A percentile compares a stretch with the other conserved stretches of the same genome.
These are phyloP conservation scores for Pelargonium australe DNA, from an alignment of 441 rosid genomes.

Conservation along the genomic window DNA sequence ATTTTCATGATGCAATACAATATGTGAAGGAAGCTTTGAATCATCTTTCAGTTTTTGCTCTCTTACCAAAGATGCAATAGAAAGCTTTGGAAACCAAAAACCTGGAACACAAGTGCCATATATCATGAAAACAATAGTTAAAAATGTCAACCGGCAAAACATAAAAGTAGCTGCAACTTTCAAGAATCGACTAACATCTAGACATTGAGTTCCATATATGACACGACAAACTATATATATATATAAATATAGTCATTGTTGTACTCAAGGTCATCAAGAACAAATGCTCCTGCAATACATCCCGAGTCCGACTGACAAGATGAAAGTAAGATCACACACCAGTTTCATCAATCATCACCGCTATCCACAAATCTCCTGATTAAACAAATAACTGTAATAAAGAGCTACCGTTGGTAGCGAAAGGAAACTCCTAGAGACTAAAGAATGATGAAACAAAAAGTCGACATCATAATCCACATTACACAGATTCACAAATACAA, in stretches of 20 bases:
- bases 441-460: neutral
- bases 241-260: neutral
- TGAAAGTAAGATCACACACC: conserved; percentile 1
- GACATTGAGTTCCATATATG: too few relatives aligned
- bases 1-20: neutral
- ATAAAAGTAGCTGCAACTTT: too few relatives aligned
- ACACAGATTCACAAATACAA: conserved; percentile 37
- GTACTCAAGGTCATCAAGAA: neutral
- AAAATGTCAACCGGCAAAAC: too few relatives aligned
- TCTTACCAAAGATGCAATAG: too few relatives aligned
- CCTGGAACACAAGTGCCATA: neutral
- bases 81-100: neutral
- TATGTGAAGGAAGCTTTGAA: neutral
- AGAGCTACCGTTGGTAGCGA: neutral
- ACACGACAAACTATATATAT: neutral
- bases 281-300: conserved; percentile 1
- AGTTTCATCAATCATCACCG: neutral
- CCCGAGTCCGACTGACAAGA: neutral
- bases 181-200: too few relatives aligned
- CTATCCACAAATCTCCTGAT: conserved; percentile 6
- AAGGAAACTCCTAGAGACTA: conserved; percentile 4
- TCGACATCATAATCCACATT: conserved; percentile 17
- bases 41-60: neutral
- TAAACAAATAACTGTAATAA: neutral
- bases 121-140: neutral